Base-by-base conservation (phyloP, 2,329 filamentous ascomycete genomes). In the Keithomyces neogunnii region DNA sequence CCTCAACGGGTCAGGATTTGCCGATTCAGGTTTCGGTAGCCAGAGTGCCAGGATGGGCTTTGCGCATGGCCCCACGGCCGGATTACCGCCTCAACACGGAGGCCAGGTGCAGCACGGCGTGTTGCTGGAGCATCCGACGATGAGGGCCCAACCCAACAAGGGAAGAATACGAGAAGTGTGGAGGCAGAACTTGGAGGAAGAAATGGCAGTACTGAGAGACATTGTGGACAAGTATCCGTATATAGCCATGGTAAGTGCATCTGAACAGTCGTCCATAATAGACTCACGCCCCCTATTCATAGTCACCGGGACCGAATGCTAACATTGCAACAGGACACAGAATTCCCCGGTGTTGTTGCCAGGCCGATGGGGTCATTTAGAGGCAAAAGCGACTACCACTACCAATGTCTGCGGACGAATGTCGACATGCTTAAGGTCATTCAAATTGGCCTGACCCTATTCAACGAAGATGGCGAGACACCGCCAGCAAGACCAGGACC, bases 401-500 rank as follows among this genome's bases (percentile, higher is more conserved):
- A 99, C 71, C 93, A 99, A 74, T 97, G 92, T 54, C 78, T 99
- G 45, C 88, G 93, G 55, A 95, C 90, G 61, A 99, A 99, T 66
- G 93, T 99, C 63, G 93, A 99, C 66, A 83, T 99, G 63, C 81
- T 99, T 62, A 96, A 95, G 68, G 91, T 97, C 59, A 97, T 99
- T 57, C 93, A 99, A 67, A 86, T 99, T 52, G 93, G 93, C 53
- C 86, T 99, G 60, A 95, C 92, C 3, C 75, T 99, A 13, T 97
- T 96, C 73, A 91, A 89, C 56, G 80, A 90, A 53, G 86, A 96
- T 55, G 93, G 93, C 54, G 89, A 97, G 59, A 82, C 89, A 2
- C 89, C 89, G 1, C 88, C 89, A 3, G 77, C 86, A 9, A 82
- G 85, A 57, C 81, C 84, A 29, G 72, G 73, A 31, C 66, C 69